Conservation (phyloP, 164 flowering plant species). For the grape (Vitis vinifera) region DNA sequence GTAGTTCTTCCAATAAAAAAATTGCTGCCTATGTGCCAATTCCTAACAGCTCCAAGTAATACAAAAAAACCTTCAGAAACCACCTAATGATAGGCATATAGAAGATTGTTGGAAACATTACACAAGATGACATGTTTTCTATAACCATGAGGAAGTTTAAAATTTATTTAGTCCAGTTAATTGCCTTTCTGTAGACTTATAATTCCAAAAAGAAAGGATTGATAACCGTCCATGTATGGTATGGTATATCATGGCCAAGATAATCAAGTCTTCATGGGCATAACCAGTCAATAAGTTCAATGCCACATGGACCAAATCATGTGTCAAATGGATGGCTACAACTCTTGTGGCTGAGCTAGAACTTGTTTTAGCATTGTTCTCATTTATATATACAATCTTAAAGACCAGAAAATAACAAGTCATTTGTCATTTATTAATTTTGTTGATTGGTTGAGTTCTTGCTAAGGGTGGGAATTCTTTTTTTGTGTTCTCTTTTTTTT, state of each 20-base stretch:
- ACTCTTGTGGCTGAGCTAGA: neutral
- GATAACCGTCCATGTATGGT: no score
- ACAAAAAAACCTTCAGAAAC: neutral
- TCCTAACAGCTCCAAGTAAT: constrained; percentile 45
- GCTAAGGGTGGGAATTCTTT: no score
- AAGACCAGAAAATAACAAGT: neutral
- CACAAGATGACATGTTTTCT: neutral
- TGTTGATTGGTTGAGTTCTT: no score
- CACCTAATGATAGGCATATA: neutral
- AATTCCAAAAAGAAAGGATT: no score
- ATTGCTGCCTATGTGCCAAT: constrained; percentile 94
- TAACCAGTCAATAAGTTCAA: neutral
- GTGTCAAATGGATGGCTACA: no score
- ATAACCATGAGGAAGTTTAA: neutral
- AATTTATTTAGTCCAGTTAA: neutral
- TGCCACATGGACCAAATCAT: neutral
- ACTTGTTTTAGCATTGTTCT: neutral
- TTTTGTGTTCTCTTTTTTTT: no score
- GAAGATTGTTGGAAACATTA: neutral
- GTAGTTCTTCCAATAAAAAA: constrained; percentile 92
- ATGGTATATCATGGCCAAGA: neutral
- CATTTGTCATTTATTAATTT: no score
- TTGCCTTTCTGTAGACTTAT: neutral
- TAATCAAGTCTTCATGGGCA: neutral
- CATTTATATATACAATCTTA: neutral